Evolutionary conservation across 169 alveolate genomes (phyloP).

Genomic region (Plasmodium chabaudi): DNA sequence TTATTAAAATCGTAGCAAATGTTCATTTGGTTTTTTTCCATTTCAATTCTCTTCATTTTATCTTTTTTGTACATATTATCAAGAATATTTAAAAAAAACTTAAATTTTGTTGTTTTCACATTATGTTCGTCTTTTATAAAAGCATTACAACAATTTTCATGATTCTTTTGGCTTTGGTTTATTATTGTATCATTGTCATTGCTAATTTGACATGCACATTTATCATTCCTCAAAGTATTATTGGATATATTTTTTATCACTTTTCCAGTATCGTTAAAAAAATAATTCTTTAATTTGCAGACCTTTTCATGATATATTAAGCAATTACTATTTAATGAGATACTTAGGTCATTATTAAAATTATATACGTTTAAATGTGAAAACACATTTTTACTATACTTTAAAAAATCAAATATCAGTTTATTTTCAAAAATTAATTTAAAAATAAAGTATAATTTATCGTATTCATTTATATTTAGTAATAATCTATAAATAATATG

Average conservation of each 20-base stretch:
- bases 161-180: neutral
- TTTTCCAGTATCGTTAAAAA: neutral
- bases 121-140: slow-evolving; percentile 1
- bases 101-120: neutral
- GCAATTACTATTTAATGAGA: slow-evolving; percentile 33
- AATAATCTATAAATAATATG: slow-evolving; percentile 35
- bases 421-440: slow-evolving; percentile 18
- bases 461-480: slow-evolving; percentile 56
- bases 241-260: neutral
- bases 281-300: neutral
- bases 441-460: slow-evolving; percentile 44
- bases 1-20: slow-evolving; percentile 36
- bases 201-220: neutral
- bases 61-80: slow-evolving; percentile 21
- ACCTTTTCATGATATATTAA: slow-evolving; percentile 20
- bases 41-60: slow-evolving; percentile 1
- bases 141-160: neutral
- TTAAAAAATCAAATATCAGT: slow-evolving; percentile 33
- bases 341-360: slow-evolving; percentile 47
- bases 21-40: slow-evolving; percentile 26
- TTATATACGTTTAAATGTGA: slow-evolving; percentile 35
- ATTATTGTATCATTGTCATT: neutral
- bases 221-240: neutral
- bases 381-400: slow-evolving; percentile 33
- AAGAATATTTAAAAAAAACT: slow-evolving; percentile 1